Percentiles rank a stretch among this genome's conserved stretches.
phyloP scores from a whole-genome alignment of 1,284 basidiomycete genomes.

The Trichosporon ovoides region DNA sequence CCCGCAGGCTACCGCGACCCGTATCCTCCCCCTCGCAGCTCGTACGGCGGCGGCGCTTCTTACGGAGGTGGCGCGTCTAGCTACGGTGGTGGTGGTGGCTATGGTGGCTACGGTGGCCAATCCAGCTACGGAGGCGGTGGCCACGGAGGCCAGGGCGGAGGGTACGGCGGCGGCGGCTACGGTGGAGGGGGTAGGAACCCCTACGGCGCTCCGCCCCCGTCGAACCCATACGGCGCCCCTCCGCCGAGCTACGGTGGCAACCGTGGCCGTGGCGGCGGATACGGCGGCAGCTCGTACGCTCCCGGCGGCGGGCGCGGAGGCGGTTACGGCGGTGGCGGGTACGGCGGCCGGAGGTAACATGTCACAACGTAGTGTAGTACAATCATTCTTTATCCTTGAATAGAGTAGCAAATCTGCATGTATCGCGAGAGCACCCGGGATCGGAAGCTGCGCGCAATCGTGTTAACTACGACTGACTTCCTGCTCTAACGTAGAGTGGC shows the following conservation, averaged over 20 bases:
- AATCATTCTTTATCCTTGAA: not conserved
- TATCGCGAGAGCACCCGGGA: not conserved
- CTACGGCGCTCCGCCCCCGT: constrained; percentile 11
- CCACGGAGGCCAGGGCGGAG: constrained; percentile 6
- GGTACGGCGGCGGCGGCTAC: constrained; percentile 9
- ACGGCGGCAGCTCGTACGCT: constrained; percentile 5
- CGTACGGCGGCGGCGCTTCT: not conserved
- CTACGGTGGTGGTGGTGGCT: not conserved
- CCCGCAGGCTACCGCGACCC: not conserved
- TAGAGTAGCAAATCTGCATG: constrained; percentile 3
- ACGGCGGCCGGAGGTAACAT: constrained; percentile 27
- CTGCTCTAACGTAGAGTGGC: too few species aligned
- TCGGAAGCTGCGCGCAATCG: too few species aligned
- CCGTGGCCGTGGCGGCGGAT: constrained; percentile 5
- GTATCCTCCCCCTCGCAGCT: not conserved
- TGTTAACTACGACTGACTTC: too few species aligned
- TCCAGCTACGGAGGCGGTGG: constrained; percentile 9
- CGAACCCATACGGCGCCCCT: not conserved
- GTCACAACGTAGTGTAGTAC: not conserved
- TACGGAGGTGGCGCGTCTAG: constrained; percentile 4
- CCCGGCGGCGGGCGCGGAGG: constrained; percentile 13
- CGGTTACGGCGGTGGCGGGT: constrained; percentile 52
- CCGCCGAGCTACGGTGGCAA: constrained; percentile 6
- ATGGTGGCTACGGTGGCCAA: constrained; percentile 17
- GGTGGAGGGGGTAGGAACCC: constrained; percentile 13